Evolutionary conservation across 495 filamentous ascomycete genomes (phyloP), one percentile per base, ranked within the genome.

Genomic region (Cenococcum geophilum): DNA sequence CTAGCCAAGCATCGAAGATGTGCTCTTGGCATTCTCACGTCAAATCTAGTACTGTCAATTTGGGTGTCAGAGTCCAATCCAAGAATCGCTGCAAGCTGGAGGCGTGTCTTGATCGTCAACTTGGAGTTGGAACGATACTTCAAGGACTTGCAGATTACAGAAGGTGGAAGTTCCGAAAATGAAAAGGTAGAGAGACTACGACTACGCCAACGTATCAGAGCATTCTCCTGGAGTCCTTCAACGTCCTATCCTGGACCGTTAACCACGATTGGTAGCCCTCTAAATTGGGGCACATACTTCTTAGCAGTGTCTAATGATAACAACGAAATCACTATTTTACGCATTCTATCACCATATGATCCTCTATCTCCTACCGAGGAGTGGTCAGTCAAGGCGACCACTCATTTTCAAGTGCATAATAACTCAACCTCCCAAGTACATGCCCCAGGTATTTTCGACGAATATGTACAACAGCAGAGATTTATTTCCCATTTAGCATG

Each of bases 1-100:
- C 67, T 86, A 11, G 83, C 75, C 37, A 78, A 77, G 63, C 80
- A 83, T 69, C 72, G 80, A 58, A 78, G 83, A 57, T 83, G 75
- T 65, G 78, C 80, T 22, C 73, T 89, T 11, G 80, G 79, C 9
- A 79, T 86, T 9, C 70, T 86, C 57, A 84, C 82, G 14, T 79
- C 84, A 5, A 87, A 84, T 68, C 72, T 72, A 50, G 61, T 73
- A 20, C 57, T 76, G 1, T 71, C 70, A 12, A 56, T 75, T 43
- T 72, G 63, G 64, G 63, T 60, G 23, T 60, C 57, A 0, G 47
- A 48, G 23, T 62, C 55, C 25, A 68, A 60, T 48, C 68, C 45
- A 32, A 49, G 55, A 55, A 68, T 66, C 18, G 35, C 54, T 62
- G 25, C 59, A 53, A 55, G 61, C 59, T 71, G 76, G 69, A 67